Evolutionary conservation across 2,329 filamentous ascomycete species (phyloP).

Genomic region (Cladosporium sp.): DNA sequence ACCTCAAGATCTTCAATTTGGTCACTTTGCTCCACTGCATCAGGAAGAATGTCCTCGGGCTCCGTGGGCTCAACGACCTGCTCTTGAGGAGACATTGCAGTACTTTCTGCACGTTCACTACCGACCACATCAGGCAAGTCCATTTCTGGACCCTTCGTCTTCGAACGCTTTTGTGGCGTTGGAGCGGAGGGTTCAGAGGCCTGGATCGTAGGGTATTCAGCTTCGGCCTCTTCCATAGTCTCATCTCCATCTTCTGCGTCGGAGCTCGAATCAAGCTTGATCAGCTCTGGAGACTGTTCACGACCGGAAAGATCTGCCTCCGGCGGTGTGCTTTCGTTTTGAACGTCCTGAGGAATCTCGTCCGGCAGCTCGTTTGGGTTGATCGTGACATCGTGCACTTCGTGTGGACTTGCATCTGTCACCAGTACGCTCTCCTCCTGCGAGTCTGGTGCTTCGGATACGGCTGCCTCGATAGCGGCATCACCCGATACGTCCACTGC

Average conservation of each 20-base stretch:
- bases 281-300: conserved; percentile 19
- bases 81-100: too few relatives aligned
- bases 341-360: not conserved
- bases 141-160: not conserved
- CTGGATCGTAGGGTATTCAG: not conserved
- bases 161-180: not conserved
- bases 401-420: not conserved
- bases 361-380: not conserved
- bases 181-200: not conserved
- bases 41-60: not conserved
- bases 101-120: not conserved
- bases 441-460: not conserved
- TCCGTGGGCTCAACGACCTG: not conserved
- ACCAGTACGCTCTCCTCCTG: not conserved
- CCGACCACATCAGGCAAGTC: too few relatives aligned
- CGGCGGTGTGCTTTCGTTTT: not conserved
- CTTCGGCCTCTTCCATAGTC: not conserved
- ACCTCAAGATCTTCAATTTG: not conserved
- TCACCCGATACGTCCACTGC: not conserved
- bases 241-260: conserved; percentile 27
- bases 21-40: not conserved
- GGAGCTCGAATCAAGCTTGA: conserved; percentile 29
- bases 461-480: not conserved
- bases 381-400: not conserved
- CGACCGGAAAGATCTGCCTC: not conserved